phyloP scores from a whole-genome alignment of 2,329 filamentous ascomycete genomes.

The Phialophora expanda region DNA sequence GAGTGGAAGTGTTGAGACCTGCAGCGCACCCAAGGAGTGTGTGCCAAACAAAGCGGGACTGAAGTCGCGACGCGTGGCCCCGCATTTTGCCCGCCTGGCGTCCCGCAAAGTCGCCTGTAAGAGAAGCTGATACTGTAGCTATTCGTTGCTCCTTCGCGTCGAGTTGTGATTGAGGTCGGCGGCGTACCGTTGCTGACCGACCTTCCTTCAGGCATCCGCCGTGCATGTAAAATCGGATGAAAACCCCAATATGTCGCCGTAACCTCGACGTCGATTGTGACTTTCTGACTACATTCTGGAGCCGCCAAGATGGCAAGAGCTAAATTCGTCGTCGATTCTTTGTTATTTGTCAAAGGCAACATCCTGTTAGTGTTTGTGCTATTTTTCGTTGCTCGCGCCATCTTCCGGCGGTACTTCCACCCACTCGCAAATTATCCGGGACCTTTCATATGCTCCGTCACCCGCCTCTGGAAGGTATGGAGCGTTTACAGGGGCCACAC shows the following conservation, averaged over 20 bases:
- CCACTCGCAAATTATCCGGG: conserved; percentile 21
- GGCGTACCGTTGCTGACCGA: not conserved
- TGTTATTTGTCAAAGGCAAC: conserved; percentile 4
- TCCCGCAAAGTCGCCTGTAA: too few species aligned
- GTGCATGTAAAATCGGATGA: too few species aligned
- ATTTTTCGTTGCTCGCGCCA: not conserved
- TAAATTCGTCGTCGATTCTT: not conserved
- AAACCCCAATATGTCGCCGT: not conserved
- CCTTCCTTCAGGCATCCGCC: too few species aligned
- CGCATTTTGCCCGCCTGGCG: too few species aligned
- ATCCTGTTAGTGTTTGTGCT: not conserved
- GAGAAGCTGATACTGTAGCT: too few species aligned
- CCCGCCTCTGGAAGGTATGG: conserved; percentile 40
- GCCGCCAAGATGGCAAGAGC: not conserved
- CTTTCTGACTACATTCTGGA: not conserved
- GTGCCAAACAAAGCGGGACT: too few species aligned
- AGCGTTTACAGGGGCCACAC: conserved; percentile 48
- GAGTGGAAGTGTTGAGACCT: too few species aligned
- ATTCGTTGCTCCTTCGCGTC: not conserved
- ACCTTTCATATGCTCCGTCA: conserved; percentile 18
- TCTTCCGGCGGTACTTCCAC: conserved; percentile 33
- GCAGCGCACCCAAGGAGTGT: too few species aligned
- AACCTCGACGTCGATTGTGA: not conserved
- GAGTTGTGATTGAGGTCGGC: not conserved
- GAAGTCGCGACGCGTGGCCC: too few species aligned